Base-by-base conservation (phyloP, 371 early-diverging fungal genomes). In the Rhizopus sp. region DNA sequence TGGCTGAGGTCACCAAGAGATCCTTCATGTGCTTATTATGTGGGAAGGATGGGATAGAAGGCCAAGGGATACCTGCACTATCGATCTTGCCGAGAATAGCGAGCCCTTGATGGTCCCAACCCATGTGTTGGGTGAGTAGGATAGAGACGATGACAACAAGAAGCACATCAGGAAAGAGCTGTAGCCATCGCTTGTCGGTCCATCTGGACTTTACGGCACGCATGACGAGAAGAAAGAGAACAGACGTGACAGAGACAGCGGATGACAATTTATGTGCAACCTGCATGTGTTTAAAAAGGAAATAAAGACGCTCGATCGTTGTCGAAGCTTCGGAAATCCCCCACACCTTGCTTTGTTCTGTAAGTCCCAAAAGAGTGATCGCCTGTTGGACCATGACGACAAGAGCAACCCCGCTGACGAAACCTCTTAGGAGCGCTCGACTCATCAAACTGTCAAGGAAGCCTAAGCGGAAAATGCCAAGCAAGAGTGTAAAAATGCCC, bases 371-470 rank as follows among this genome's bases (percentile, higher is more conserved):
- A 48, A 96, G 73, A 7, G 84, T 78, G 52, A 89, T 86, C 15
- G 80, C 71, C 80, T 95, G 93, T 59, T 94, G 93, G 17, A 95
- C 85, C 64, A 92, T 85, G 29, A 97, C 88, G 1, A 95, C 94
- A 7, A 91, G 63, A 0, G 94, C 96, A 0, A 95, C 94, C 35
- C 94, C 97, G 33, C 90, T 85, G 38, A 96, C 90, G 64, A 97
- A 96, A 1, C 97, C 97, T 7, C 95, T 84, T 45, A 97, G 67
- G 34, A 95, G 73, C 5, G 96, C 91, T 47, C 93, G 86, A 5
- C 93, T 93, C 62, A 97, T 84, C 23, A 97, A 83, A 12, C 96
- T 94, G 70, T 97, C 97, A 48, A 97, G 60, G 68, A 96, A 97
- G 2, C 97, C 97, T 8, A 97, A 83, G 34, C 96, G 85, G 61